phyloP scores from a whole-genome alignment of 805 yeast genomes.

The Myxozyma monticola region DNA sequence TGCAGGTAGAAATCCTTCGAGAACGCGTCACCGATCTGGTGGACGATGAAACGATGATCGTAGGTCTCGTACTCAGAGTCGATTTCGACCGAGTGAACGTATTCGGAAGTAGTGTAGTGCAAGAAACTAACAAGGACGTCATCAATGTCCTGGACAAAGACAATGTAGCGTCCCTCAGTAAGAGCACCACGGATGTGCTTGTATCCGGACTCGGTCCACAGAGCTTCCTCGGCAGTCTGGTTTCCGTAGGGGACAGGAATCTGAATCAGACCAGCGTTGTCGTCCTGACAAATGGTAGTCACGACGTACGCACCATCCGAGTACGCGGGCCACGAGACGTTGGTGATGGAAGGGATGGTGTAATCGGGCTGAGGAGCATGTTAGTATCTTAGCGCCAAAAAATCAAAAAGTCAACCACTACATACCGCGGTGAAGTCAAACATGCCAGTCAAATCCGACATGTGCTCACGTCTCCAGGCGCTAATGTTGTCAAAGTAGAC shows the following conservation, averaged over 20 bases:
- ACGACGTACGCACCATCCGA: constrained; percentile 13
- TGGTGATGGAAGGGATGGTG: constrained; percentile 10
- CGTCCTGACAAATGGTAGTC: constrained; percentile 13
- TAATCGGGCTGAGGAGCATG: constrained; percentile 14
- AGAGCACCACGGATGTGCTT: constrained; percentile 32
- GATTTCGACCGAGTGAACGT: not conserved
- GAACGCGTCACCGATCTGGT: constrained; percentile 28
- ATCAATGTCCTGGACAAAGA: constrained; percentile 9
- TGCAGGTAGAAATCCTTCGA: constrained; percentile 15
- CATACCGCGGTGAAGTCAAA: constrained; percentile 35
- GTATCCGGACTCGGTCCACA: constrained; percentile 32
- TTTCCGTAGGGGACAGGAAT: constrained; percentile 34
- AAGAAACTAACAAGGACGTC: not conserved
- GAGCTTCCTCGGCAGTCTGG: constrained; percentile 24
- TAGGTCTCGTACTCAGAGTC: not conserved
- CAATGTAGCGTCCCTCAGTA: constrained; percentile 35
- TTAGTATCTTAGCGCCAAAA: no score
- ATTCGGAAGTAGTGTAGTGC: not conserved
- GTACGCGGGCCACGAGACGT: constrained; percentile 18
- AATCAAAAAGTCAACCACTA: no score
- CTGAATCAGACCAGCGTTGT: constrained; percentile 4
- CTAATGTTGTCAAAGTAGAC: constrained; percentile 22
- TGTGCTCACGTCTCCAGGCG: constrained; percentile 33
- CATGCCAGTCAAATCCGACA: constrained; percentile 31
- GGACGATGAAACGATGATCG: constrained; percentile 11